These are phyloP conservation scores for Ustilago vetiveriae DNA, from an alignment of 1,284 basidiomycete genomes.

Conservation along the genomic window DNA sequence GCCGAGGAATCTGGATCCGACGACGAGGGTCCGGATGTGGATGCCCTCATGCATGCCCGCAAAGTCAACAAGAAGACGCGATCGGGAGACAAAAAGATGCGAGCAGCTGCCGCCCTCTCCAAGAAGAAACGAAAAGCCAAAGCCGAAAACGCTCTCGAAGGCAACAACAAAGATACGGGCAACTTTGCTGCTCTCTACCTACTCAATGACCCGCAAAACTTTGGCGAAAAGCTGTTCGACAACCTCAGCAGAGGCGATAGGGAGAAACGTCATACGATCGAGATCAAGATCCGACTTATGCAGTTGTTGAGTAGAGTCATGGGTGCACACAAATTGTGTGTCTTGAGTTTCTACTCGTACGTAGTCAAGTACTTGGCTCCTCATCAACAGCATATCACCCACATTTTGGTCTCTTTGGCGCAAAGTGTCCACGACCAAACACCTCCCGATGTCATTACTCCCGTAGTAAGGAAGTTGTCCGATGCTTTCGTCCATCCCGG, in stretches of 20 bases:
- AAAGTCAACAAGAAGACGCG: slow-evolving; percentile 66
- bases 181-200: slow-evolving; percentile 96
- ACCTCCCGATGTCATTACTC: slow-evolving; percentile 89
- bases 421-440: slow-evolving; percentile 96
- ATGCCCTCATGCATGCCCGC: slow-evolving; percentile 59
- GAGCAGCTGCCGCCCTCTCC: slow-evolving; percentile 56
- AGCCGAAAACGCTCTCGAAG: slow-evolving; percentile 47
- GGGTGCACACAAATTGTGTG: slow-evolving; percentile 89
- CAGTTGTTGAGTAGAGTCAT: slow-evolving; percentile 95
- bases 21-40: slow-evolving; percentile 51
- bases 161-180: slow-evolving; percentile 36
- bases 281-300: slow-evolving; percentile 97
- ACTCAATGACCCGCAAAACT: slow-evolving; percentile 93
- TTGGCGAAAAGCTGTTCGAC: slow-evolving; percentile 93
- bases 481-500: slow-evolving; percentile 98
- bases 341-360: slow-evolving; percentile 97
- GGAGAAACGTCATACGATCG: slow-evolving; percentile 86
- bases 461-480: slow-evolving; percentile 89
- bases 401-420: slow-evolving; percentile 92
- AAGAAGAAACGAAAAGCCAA: slow-evolving; percentile 54
- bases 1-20: slow-evolving; percentile 48
- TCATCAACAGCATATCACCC: slow-evolving; percentile 90
- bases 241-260: slow-evolving; percentile 76
- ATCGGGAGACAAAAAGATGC: slow-evolving; percentile 60
- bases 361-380: slow-evolving; percentile 90